A percentile compares a stretch with the other conserved stretches of the same genome.
Evolutionary conservation across 306 rosid genomes (phyloP).

Genomic region (Malus domestica): ASM211411v1 NC_041802.1:9269001-9269500

Average conservation of each 20-base stretch:
- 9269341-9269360: slow-evolving; percentile 9
- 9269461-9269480: not conserved
- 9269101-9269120: slow-evolving; percentile 28
- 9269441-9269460: not conserved
- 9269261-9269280: slow-evolving; percentile 53
- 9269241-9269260: slow-evolving; percentile 37
- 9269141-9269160: slow-evolving; percentile 34
- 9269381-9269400: slow-evolving; percentile 10
- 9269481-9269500: not conserved
- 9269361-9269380: slow-evolving; percentile 22
- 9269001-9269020: slow-evolving; percentile 16
- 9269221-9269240: slow-evolving; percentile 30
- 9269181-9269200: slow-evolving; percentile 21
- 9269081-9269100: slow-evolving; percentile 19
- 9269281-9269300: slow-evolving; percentile 30
- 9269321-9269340: slow-evolving; percentile 18
- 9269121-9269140: slow-evolving; percentile 21
- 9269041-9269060: slow-evolving; percentile 33
- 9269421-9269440: not conserved
- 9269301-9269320: slow-evolving; percentile 17
- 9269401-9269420: not conserved
- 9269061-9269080: not conserved
- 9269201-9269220: slow-evolving; percentile 28
- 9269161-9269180: slow-evolving; percentile 26
- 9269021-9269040: slow-evolving; percentile 20